These are phyloP conservation scores for Euclidium syriacum DNA, from an alignment of 345 rosid genomes.

Conservation along the genomic window DNA sequence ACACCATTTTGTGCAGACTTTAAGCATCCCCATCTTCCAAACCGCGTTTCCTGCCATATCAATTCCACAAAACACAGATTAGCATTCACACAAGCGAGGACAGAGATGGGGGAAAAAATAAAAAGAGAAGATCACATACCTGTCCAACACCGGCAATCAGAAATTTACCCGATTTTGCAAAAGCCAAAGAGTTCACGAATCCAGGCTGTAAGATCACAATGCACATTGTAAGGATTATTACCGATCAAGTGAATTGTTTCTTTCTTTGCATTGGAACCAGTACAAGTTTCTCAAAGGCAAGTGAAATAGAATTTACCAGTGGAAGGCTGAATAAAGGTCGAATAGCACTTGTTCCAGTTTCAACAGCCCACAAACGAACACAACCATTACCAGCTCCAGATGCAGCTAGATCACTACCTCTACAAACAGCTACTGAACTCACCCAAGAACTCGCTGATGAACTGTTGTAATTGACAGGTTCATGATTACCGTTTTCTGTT, in stretches of 20 bases:
- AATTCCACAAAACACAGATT: neutral
- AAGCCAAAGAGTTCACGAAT: conserved; percentile 85
- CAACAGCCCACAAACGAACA: conserved; percentile 69
- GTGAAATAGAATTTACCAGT: conserved; percentile 42
- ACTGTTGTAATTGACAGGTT: conserved; percentile 22
- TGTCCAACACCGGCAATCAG: conserved; percentile 88
- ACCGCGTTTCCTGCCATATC: conserved; percentile 69
- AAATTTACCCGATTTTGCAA: conserved; percentile 86
- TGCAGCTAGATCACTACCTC: conserved; percentile 92
- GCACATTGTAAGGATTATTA: conserved; percentile 11
- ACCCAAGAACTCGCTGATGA: conserved; percentile 78
- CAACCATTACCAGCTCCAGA: conserved; percentile 95
- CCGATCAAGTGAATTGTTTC: neutral
- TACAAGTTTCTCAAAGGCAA: neutral
- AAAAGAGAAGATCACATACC: conserved; percentile 35
- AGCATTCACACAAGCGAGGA: neutral
- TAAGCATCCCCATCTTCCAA: conserved; percentile 84
- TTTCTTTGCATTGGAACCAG: neutral
- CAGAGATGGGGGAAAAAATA: neutral
- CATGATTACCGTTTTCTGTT: conserved; percentile 47
- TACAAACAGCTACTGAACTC: conserved; percentile 62
- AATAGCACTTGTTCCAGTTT: conserved; percentile 43
- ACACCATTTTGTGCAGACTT: conserved; percentile 71
- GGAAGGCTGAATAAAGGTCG: conserved; percentile 60
- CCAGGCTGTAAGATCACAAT: conserved; percentile 54